Conservation (phyloP, 805 yeast genomes). For the Sugiyamaella lignohabitans region DNA sequence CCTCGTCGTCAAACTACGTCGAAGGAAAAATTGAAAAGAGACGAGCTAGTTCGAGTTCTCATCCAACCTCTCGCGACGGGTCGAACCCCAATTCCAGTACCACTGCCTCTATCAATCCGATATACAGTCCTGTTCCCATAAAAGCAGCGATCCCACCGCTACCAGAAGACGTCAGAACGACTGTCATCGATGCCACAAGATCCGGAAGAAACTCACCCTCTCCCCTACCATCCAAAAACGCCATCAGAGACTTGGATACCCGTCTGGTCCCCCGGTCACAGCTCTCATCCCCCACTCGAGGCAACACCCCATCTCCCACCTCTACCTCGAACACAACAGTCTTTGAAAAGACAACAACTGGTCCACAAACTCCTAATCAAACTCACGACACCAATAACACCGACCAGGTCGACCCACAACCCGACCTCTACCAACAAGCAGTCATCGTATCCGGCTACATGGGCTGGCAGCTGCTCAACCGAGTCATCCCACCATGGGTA, state of each 20-base stretch:
- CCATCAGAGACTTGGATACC: background rate
- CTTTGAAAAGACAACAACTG: too few relatives aligned
- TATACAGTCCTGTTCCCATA: too few relatives aligned
- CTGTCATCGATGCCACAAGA: background rate
- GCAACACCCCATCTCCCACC: background rate
- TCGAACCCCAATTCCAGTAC: background rate
- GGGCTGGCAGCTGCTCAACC: constrained; percentile 18
- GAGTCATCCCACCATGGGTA: constrained; percentile 16
- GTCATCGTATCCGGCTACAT: constrained; percentile 20
- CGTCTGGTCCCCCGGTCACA: background rate
- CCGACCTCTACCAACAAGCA: constrained; percentile 19
- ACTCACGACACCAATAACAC: too few relatives aligned
- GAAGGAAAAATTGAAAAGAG: constrained; percentile 9
- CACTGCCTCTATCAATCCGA: background rate
- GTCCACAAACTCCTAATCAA: background rate
- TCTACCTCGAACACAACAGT: background rate
- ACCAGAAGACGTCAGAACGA: background rate
- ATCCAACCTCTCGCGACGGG: too few relatives aligned
- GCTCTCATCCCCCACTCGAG: background rate
- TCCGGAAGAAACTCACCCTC: background rate
- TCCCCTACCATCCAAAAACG: background rate
- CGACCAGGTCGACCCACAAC: too few relatives aligned
- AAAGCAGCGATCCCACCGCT: background rate
- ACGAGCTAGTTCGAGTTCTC: background rate
- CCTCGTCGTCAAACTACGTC: constrained; percentile 18